Percentiles rank a stretch among this genome's conserved stretches.
Evolutionary conservation across 768 basidiomycete species (phyloP).

Genomic region (Termitomyces sp.): DNA sequence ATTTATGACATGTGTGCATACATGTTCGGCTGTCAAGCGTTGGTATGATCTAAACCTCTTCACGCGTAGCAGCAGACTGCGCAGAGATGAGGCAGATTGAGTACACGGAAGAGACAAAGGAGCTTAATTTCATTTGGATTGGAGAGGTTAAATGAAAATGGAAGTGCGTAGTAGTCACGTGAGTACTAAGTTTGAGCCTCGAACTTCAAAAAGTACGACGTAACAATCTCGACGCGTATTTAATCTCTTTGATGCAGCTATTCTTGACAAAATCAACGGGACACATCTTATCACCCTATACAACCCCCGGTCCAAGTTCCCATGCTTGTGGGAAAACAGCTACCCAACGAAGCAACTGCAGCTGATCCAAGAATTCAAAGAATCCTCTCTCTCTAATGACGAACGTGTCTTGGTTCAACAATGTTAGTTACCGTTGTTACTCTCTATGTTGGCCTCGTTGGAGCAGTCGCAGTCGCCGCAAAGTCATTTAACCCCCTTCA

Average conservation of each 20-base stretch:
- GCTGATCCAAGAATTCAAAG: no score
- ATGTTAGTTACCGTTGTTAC: background rate
- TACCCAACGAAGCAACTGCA: background rate
- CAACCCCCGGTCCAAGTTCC: background rate
- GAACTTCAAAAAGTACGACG: no score
- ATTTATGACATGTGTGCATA: no score
- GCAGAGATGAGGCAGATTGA: no score
- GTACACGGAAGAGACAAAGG: no score
- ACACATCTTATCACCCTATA: background rate
- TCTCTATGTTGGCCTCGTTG: background rate
- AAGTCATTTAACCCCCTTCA: conserved; percentile 30
- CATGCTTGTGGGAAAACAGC: background rate
- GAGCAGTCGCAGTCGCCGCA: background rate
- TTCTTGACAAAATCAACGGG: background rate
- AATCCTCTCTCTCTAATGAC: background rate
- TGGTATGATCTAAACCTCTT: no score
- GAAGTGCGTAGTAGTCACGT: no score
- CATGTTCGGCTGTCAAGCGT: no score
- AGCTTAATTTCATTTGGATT: no score
- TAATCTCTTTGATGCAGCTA: background rate
- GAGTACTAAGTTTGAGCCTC: no score
- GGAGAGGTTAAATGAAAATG: no score
- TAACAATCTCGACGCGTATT: background rate
- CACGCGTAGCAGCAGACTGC: no score
- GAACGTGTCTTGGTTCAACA: background rate